Percentiles rank a stretch among this genome's conserved stretches.
Evolutionary conservation across 257 asterid species (phyloP).

Genomic region (Fraxinus americana): DNA sequence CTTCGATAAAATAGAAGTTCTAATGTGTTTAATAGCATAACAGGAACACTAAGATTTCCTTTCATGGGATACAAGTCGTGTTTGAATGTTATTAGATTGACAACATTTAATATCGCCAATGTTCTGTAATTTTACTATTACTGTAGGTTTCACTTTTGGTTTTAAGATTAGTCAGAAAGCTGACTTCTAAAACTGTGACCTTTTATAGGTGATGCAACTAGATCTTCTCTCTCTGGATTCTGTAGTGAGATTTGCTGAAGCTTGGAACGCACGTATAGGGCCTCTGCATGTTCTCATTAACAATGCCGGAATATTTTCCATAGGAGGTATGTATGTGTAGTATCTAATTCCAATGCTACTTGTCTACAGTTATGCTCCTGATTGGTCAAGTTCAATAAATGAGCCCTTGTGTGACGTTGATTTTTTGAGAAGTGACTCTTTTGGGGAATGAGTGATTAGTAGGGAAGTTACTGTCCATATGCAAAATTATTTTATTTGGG

Average conservation of each 20-base stretch:
- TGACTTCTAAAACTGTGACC: conserved; percentile 7
- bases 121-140: not conserved
- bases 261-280: conserved; percentile 76
- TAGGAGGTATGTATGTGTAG: conserved; percentile 57
- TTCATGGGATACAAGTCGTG: not conserved
- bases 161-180: conserved; percentile 3
- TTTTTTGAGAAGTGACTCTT: no score
- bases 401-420: no score
- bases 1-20: no score
- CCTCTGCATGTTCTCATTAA: conserved; percentile 84
- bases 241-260: conserved; percentile 79
- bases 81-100: no score
- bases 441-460: no score
- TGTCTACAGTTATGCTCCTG: not conserved
- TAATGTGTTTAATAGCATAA: not conserved
- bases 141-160: not conserved
- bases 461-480: no score
- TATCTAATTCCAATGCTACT: conserved; percentile 13
- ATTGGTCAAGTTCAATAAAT: not conserved
- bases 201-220: conserved; percentile 81
- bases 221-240: conserved; percentile 92
- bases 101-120: no score
- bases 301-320: conserved; percentile 92
- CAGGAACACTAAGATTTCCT: not conserved
- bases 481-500: no score